Evolutionary conservation across 768 basidiomycete species (phyloP), one percentile per base, ranked within the genome.

Genomic region (Amanita rimosa): DNA sequence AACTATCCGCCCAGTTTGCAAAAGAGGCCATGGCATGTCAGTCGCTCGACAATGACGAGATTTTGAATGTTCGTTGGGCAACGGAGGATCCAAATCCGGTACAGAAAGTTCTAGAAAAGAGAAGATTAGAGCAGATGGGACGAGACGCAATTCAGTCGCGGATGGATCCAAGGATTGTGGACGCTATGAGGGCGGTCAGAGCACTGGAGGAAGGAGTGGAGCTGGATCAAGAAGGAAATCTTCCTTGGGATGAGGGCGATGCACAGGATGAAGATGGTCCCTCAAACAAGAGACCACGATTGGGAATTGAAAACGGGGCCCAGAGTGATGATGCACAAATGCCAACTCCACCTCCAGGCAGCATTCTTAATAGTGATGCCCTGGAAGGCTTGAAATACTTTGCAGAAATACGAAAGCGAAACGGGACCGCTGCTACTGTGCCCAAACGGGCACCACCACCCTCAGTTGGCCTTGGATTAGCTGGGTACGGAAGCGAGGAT

Each of bases 21-120:
- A 96, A 96, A 62, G 96, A 99, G 64, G 81, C 95, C 0, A 99
- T 99, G 96, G 91, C 95, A 13, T 94, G 94, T 64, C 96, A 99
- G 65, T 93, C 89, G 14, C 73, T 98, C 54, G 96, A 98, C 62
- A 87, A 91, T 57, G 94, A 96, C 62, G 96, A 99, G 60, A 93
- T 97, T 52, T 75, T 98, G 52, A 99, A 99, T 64, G 93, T 98
- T 46, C 84, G 95, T 42, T 99, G 96, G 96, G 96, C 96, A 31
- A 98, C 95, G 0, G 95, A 96, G 61, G 96, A 99, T 62, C 96
- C 96, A 1, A 99, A 99, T 62, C 96, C 95, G 1, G 80, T 79
- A 0, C 81, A 85, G 53, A 94, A 93, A 57, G 81, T 85, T 6
- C 76, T 79, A 0, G 96, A 98, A 65, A 86, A 92, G 58, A 72